Conservation (phyloP, 1,284 basidiomycete genomes). For the Malassezia nana region DNA sequence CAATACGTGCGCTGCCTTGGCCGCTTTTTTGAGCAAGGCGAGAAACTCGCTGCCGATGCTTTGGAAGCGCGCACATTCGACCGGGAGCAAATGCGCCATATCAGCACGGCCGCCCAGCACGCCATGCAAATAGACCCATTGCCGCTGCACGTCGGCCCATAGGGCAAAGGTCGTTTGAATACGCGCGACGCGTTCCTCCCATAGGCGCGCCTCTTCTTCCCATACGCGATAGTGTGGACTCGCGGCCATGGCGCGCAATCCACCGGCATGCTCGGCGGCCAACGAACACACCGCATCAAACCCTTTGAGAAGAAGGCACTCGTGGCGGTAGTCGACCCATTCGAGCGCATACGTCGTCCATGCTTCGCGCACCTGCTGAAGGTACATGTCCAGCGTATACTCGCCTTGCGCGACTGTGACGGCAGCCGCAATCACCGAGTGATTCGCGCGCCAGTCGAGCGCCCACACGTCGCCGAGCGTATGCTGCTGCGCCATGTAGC, state of each 20-base stretch:
- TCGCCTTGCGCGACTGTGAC: constrained; percentile 97
- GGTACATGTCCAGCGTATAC: constrained; percentile 51
- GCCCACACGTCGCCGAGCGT: constrained; percentile 96
- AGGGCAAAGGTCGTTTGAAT: constrained; percentile 78
- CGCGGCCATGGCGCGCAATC: constrained; percentile 73
- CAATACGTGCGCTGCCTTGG: constrained; percentile 93
- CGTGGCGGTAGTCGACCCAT: constrained; percentile 96
- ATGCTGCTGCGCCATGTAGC: constrained; percentile 58
- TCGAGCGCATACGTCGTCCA: constrained; percentile 96
- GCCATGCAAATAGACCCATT: constrained; percentile 98
- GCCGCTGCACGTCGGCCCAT: constrained; percentile 98
- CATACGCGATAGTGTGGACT: constrained; percentile 46
- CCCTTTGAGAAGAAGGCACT: constrained; percentile 76
- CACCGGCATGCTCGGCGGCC: constrained; percentile 65
- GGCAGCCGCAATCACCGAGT: constrained; percentile 78
- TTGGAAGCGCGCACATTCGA: constrained; percentile 91
- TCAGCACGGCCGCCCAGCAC: constrained; percentile 98
- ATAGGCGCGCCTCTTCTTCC: constrained; percentile 50
- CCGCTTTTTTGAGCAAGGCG: constrained; percentile 97
- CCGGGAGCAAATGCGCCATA: constrained; percentile 71
- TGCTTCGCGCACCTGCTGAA: constrained; percentile 68
- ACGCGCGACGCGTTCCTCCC: constrained; percentile 48
- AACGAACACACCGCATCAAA: constrained; percentile 74
- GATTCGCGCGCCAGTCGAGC: constrained; percentile 87
- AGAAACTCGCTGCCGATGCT: constrained; percentile 99